Evolutionary conservation across 768 basidiomycete species (phyloP), one percentile per base, ranked within the genome.

Genomic region (Inosperma sp.): DNA sequence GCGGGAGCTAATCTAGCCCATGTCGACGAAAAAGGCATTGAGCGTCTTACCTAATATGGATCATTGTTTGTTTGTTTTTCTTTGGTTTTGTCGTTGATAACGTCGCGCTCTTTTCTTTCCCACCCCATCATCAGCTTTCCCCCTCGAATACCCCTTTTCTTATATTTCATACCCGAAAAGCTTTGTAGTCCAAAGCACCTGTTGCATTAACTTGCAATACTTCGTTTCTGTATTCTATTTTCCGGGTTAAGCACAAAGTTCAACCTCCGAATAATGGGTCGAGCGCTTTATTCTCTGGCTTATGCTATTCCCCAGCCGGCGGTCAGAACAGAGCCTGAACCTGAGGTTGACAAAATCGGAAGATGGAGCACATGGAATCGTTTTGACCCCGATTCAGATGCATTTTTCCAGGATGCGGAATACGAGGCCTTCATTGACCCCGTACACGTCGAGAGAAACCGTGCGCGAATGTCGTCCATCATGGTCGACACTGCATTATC

Each of bases 381-480:
- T 8, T 88, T 88, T 64, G 85, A 88, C 65, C 86, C 86, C 5
- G 86, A 88, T 65, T 82, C 84, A n/a, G 84, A 87, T 59, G 85
- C 86, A 56, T 87, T 87, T 62, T 84, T 84, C 61, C 68, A 68
- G 47, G 62, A 72, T 53, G 82, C 82, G 27, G 75, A 83, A 53
- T 82, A 80, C 66, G 86, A 88, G 74, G 80, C 78, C 55, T 83
- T 85, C 66, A 56, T 84, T 61, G 74, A 71, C 65, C 72, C 74
- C 52, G 68, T 62, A 2, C 67, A 70, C 12, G 63, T 67, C 27
- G 67, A 68, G 21, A 61, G 61, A 29, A 59, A 68, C 46, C 72
- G 69, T 46, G 22, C 21, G 51, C 52, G 63, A 33, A 44, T 52
- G 17, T 61, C 62, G 56, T 49, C 60, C 3, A 8, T 48, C 19